Conservation (phyloP, 345 rosid species). For the Leavenworthia alabamica region DNA sequence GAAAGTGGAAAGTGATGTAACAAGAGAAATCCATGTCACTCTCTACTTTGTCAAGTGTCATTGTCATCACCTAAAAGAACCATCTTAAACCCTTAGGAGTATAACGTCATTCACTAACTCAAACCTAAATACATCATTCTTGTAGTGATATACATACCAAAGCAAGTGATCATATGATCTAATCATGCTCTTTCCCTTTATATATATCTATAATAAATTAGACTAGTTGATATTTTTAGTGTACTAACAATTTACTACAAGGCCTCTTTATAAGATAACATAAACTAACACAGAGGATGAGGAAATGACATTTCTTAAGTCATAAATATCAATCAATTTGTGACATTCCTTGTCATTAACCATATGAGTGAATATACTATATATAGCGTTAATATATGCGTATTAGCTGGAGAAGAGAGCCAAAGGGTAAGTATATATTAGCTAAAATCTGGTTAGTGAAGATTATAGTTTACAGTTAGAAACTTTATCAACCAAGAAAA, state of each 20-base stretch:
- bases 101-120: conserved; percentile 27
- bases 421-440: background rate
- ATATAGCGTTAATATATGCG: background rate
- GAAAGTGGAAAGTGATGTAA: conserved; percentile 42
- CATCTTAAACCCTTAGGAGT: conserved; percentile 21
- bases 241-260: background rate
- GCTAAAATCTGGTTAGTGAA: background rate
- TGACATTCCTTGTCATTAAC: conserved; percentile 4
- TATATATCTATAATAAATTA: background rate
- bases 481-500: background rate
- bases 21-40: conserved; percentile 37
- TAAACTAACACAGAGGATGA: conserved; percentile 3
- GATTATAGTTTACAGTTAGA: background rate
- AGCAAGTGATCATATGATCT: conserved; percentile 21
- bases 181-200: conserved; percentile 16
- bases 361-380: too few species aligned
- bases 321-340: background rate
- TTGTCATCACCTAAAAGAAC: conserved; percentile 35
- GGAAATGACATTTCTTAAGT: background rate
- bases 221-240: conserved; percentile 9
- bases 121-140: conserved; percentile 25
- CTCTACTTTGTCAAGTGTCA: conserved; percentile 39
- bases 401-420: background rate
- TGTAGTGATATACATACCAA: conserved; percentile 15
- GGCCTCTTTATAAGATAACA: conserved; percentile 16